Conservation (phyloP, 345 rosid species). For the Murraya paniculata region DNA sequence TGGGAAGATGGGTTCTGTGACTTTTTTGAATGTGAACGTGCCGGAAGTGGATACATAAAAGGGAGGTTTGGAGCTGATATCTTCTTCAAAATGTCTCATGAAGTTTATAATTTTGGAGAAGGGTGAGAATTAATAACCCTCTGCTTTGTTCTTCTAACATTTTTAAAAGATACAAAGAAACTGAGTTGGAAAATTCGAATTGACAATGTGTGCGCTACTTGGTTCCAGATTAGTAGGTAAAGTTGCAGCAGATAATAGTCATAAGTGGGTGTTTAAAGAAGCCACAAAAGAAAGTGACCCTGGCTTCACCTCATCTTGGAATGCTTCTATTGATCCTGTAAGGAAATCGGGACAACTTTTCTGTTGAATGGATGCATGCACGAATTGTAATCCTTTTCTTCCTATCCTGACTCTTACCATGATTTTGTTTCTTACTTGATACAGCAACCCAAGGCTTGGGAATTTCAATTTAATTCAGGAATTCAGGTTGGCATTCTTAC, state of each 20-base stretch:
- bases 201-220: background rate
- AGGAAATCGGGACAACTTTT: slow-evolving; percentile 17
- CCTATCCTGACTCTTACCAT: background rate
- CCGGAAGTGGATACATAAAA: slow-evolving; percentile 38
- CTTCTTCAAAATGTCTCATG: slow-evolving; percentile 83
- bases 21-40: slow-evolving; percentile 54
- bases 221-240: slow-evolving; percentile 62
- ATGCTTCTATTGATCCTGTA: slow-evolving; percentile 56
- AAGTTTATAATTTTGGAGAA: slow-evolving; percentile 72
- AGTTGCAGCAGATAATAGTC: slow-evolving; percentile 74
- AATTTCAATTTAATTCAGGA: slow-evolving; percentile 62
- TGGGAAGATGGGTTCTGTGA: slow-evolving; percentile 85
- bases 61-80: slow-evolving; percentile 62
- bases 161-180: background rate
- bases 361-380: background rate
- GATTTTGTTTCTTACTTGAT: slow-evolving; percentile 1
- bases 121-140: slow-evolving; percentile 42
- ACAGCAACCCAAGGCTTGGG: slow-evolving; percentile 78
- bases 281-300: slow-evolving; percentile 44
- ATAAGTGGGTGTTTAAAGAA: slow-evolving; percentile 65
- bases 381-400: background rate
- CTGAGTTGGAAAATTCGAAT: background rate
- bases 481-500: slow-evolving; percentile 46
- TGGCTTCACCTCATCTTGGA: slow-evolving; percentile 48
- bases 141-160: background rate